Percentiles rank a stretch among this genome's conserved stretches.
These are phyloP conservation scores for Stentor roeselii DNA, from an alignment of 73 alveolate genomes.

Conservation along the genomic window DNA sequence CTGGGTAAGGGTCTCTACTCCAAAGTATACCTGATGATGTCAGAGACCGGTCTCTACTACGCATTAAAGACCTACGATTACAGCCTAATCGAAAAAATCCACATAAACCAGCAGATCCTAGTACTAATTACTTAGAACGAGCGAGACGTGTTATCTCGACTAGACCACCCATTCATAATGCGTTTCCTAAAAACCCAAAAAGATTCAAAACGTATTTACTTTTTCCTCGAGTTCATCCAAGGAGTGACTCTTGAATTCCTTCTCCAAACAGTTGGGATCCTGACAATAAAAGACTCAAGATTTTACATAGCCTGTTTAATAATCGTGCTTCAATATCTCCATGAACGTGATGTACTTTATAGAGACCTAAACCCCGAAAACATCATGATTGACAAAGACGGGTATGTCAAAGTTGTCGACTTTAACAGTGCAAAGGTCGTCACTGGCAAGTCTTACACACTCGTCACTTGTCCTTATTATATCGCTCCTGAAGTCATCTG, in stretches of 20 bases:
- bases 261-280: background rate
- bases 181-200: slow-evolving; percentile 6
- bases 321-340: slow-evolving; percentile 13
- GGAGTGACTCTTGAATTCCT: background rate
- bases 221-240: slow-evolving; percentile 3
- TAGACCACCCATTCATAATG: slow-evolving; percentile 22
- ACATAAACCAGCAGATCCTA: background rate
- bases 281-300: background rate
- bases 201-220: background rate
- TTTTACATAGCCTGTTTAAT: slow-evolving; percentile 19
- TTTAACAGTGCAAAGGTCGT: slow-evolving; percentile 8
- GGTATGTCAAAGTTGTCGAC: slow-evolving; percentile 27
- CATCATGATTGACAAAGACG: background rate
- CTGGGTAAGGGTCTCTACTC: background rate
- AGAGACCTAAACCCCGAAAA: slow-evolving; percentile 29
- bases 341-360: slow-evolving; percentile 21
- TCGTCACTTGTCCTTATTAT: slow-evolving; percentile 13
- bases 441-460: background rate
- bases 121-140: background rate
- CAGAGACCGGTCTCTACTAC: background rate
- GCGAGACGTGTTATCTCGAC: background rate
- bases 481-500: slow-evolving; percentile 28
- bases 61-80: background rate
- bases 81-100: background rate
- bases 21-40: background rate